A percentile compares a stretch with the other conserved stretches of the same genome.
These are phyloP conservation scores for Leccinum fibrillosum DNA, from an alignment of 768 basidiomycete genomes.

Conservation along the genomic window DNA sequence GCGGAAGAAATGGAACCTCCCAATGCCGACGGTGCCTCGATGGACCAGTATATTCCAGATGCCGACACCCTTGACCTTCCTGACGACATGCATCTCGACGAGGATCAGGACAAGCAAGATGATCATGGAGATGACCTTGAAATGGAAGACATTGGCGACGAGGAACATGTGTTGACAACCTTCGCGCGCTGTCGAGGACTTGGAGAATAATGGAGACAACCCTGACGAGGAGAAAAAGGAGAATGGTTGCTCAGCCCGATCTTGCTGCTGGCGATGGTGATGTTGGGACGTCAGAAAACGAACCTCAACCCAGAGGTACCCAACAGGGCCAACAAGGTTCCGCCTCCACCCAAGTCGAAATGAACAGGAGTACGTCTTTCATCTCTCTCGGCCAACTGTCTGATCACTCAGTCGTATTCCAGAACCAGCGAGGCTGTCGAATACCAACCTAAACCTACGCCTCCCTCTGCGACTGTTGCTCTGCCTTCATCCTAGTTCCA, in stretches of 20 bases:
- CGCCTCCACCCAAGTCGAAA: constrained; percentile 13
- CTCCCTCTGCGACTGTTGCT: not conserved
- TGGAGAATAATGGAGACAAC: constrained; percentile 23
- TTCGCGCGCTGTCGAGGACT: constrained; percentile 13
- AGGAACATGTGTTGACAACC: constrained; percentile 18
- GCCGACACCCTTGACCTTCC: constrained; percentile 86
- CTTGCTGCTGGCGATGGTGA: constrained; percentile 29
- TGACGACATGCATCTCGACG: constrained; percentile 72
- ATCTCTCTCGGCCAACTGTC: not conserved
- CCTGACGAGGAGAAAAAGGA: constrained; percentile 28
- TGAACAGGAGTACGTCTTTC: constrained; percentile 14
- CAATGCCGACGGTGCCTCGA: constrained; percentile 55
- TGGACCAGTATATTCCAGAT: constrained; percentile 77
- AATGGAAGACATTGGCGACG: constrained; percentile 39
- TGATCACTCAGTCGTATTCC: not conserved
- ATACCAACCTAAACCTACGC: constrained; percentile 1
- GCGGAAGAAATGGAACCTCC: constrained; percentile 41
- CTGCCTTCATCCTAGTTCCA: constrained; percentile 30
- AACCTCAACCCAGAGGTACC: constrained; percentile 15
- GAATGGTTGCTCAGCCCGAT: constrained; percentile 35
- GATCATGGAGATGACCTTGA: constrained; percentile 23
- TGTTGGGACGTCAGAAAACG: constrained; percentile 12
- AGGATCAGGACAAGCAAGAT: constrained; percentile 29
- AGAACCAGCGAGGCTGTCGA: constrained; percentile 14
- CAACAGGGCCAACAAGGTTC: constrained; percentile 23